Conservation (phyloP, 139 green algal species). For the Desmodesmus armatus region DNA sequence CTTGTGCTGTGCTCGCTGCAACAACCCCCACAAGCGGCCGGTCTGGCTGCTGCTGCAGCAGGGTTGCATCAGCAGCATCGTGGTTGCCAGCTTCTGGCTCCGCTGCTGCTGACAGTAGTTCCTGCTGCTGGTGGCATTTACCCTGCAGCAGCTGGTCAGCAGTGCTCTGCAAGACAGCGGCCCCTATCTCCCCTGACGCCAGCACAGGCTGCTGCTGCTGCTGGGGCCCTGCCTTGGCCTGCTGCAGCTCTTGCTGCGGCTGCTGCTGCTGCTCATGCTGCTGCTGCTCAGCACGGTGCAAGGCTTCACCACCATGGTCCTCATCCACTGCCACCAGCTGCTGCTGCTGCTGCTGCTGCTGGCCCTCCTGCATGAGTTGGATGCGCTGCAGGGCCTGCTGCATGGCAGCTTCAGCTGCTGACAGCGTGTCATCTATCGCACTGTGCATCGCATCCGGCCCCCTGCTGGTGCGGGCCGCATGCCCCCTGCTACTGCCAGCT, state of each 20-base stretch:
- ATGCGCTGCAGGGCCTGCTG: not conserved
- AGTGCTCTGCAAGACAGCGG: not conserved
- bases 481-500: too few relatives aligned
- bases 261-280: not conserved
- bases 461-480: not conserved
- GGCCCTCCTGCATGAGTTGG: not conserved
- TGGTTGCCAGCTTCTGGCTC: not conserved
- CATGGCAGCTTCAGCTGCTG: not conserved
- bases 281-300: not conserved
- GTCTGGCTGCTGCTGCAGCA: too few relatives aligned
- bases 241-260: not conserved
- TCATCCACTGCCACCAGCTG: not conserved
- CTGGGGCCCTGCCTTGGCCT: not conserved
- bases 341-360: constrained; percentile 7
- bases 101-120: not conserved
- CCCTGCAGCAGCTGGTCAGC: not conserved
- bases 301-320: not conserved
- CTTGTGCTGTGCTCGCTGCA: not conserved
- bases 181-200: not conserved
- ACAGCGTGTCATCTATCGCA: too few relatives aligned
- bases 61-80: too few relatives aligned
- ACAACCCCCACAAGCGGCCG: too few relatives aligned
- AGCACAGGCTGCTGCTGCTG: not conserved
- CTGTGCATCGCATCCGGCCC: too few relatives aligned
- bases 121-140: not conserved